Evolutionary conservation across 768 basidiomycete genomes (phyloP).

Genomic region (Punctularia strigosozonata): DNA sequence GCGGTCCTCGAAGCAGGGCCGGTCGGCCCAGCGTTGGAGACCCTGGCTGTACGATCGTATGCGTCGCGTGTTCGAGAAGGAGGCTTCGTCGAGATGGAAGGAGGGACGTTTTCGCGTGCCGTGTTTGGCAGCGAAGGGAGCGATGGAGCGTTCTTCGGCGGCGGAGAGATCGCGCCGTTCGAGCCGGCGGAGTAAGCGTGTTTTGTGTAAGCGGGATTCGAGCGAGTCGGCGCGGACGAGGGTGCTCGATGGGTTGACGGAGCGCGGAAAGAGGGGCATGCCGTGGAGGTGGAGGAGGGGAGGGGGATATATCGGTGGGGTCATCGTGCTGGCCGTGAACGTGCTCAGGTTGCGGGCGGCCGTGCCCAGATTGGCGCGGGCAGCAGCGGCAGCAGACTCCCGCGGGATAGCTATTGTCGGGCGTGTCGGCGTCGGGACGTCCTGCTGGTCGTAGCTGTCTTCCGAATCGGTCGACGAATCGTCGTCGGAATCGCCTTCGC

Average conservation of each 20-base stretch:
- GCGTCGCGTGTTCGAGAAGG: slow-evolving; percentile 17
- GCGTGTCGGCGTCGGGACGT: no score
- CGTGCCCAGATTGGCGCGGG: slow-evolving; percentile 20
- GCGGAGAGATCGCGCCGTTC: slow-evolving; percentile 23
- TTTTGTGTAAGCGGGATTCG: slow-evolving; percentile 36
- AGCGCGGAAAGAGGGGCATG: slow-evolving; percentile 39
- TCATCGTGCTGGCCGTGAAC: slow-evolving; percentile 36
- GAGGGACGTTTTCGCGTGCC: slow-evolving; percentile 11
- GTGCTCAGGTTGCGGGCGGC: slow-evolving; percentile 24
- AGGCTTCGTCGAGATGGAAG: slow-evolving; percentile 22
- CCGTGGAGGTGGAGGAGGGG: slow-evolving; percentile 34
- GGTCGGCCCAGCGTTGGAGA: slow-evolving; percentile 55
- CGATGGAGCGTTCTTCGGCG: slow-evolving; percentile 31
- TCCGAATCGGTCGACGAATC: slow-evolving; percentile 27
- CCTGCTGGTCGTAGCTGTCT: no score
- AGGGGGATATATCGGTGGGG: slow-evolving; percentile 26
- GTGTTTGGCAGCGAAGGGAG: slow-evolving; percentile 23
- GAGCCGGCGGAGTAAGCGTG: slow-evolving; percentile 35
- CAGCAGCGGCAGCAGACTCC: slow-evolving; percentile 10
- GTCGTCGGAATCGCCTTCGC: slow-evolving; percentile 6
- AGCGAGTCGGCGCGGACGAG: slow-evolving; percentile 28
- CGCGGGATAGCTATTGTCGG: slow-evolving; percentile 11
- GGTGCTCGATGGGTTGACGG: slow-evolving; percentile 29
- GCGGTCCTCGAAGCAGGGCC: slow-evolving; percentile 71
- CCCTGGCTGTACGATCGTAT: slow-evolving; percentile 34